Evolutionary conservation across 2,329 filamentous ascomycete genomes (phyloP).

Genomic region (Trichoderma sp.): DNA sequence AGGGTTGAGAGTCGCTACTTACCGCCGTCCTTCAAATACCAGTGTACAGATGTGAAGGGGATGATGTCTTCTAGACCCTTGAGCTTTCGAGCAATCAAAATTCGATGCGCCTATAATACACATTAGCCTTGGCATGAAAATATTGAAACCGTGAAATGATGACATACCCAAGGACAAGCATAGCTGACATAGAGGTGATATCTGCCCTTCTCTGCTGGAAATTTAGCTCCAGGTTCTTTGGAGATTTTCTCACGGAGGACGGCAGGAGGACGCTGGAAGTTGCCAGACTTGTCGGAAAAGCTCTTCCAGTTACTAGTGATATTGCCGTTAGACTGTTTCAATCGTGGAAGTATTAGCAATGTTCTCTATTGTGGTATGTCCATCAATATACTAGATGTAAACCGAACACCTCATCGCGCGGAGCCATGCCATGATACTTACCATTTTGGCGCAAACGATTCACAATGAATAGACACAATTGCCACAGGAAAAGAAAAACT

Average conservation of each 20-base stretch:
- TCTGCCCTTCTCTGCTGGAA: conserved; percentile 77
- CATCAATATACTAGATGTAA: background rate
- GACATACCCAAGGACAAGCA: conserved; percentile 76
- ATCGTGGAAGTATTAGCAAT: background rate
- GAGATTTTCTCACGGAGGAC: conserved; percentile 78
- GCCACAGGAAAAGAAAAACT: background rate
- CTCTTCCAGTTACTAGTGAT: conserved; percentile 85
- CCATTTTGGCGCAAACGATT: background rate
- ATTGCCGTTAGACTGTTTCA: background rate
- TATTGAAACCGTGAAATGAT: background rate
- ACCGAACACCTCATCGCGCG: background rate
- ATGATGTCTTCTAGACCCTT: conserved; percentile 89
- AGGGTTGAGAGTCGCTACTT: background rate
- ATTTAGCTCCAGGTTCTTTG: conserved; percentile 65
- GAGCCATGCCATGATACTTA: background rate
- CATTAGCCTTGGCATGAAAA: background rate
- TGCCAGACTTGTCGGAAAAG: conserved; percentile 71
- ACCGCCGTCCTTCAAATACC: conserved; percentile 70
- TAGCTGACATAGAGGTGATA: conserved; percentile 95
- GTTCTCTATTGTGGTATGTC: background rate
- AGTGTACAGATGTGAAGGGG: conserved; percentile 76
- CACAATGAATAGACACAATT: background rate
- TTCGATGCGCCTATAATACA: conserved; percentile 63
- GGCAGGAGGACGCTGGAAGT: conserved; percentile 84
- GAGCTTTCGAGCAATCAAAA: conserved; percentile 80